These are phyloP conservation scores for Tricholoma hemisulphureum DNA, from an alignment of 768 basidiomycete genomes.

Conservation along the genomic window DNA sequence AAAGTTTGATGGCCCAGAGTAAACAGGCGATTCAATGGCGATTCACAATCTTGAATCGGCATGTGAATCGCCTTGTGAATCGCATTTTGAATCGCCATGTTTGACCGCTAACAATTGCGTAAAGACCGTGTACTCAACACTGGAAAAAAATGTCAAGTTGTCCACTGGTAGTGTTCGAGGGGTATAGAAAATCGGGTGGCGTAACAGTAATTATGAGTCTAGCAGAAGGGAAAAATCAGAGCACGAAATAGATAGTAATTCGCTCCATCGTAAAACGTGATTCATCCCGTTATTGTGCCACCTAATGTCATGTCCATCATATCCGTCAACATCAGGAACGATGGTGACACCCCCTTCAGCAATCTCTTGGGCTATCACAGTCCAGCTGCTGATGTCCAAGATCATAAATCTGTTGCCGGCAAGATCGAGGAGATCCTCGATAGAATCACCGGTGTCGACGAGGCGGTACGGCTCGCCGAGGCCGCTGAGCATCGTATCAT, in stretches of 20 bases:
- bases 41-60: too few species aligned
- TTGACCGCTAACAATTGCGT: too few species aligned
- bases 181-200: too few species aligned
- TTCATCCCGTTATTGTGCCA: slow-evolving; percentile 4
- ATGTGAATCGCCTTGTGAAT: too few species aligned
- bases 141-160: too few species aligned
- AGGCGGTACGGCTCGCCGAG: slow-evolving; percentile 2
- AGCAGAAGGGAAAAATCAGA: not conserved
- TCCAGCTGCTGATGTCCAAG: slow-evolving; percentile 4
- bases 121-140: too few species aligned
- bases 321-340: not conserved
- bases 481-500: not conserved
- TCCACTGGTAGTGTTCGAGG: too few species aligned
- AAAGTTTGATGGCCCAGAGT: too few species aligned
- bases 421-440: slow-evolving; percentile 4
- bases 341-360: slow-evolving; percentile 1
- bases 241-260: not conserved
- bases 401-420: slow-evolving; percentile 2
- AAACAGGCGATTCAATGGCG: too few species aligned
- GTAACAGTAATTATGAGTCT: not conserved
- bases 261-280: slow-evolving; percentile 2
- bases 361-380: slow-evolving; percentile 1
- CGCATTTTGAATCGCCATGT: too few species aligned
- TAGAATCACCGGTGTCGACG: not conserved
- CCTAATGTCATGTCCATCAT: not conserved